phyloP scores from a whole-genome alignment of 148 eudicot genomes.

The Heliosperma pusillum region DNA sequence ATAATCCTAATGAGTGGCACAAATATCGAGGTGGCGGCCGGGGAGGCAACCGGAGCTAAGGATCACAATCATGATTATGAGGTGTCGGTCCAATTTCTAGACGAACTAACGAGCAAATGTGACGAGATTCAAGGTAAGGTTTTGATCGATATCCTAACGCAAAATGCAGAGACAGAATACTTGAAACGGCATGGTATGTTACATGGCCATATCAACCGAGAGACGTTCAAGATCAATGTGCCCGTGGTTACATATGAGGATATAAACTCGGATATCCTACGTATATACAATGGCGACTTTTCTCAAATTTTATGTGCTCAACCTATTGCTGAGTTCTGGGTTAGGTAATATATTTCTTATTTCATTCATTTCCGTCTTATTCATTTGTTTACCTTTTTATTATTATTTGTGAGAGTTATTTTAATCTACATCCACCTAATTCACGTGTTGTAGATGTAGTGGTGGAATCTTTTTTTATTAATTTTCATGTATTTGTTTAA shows the following conservation, averaged over 20 bases:
- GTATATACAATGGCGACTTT: slow-evolving; percentile 52
- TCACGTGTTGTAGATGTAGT: too few relatives aligned
- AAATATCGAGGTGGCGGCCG: too few relatives aligned
- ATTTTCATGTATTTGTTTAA: too few relatives aligned
- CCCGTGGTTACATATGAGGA: slow-evolving; percentile 53
- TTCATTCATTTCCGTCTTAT: too few relatives aligned
- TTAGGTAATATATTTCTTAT: slow-evolving; percentile 32
- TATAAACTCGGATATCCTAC: slow-evolving; percentile 44
- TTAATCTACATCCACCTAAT: too few relatives aligned
- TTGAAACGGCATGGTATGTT: slow-evolving; percentile 28
- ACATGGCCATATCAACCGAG: slow-evolving; percentile 30
- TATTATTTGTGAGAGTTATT: too few relatives aligned
- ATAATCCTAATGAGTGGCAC: too few relatives aligned
- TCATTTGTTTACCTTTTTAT: too few relatives aligned
- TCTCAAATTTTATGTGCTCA: slow-evolving; percentile 48
- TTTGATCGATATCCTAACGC: slow-evolving; percentile 44
- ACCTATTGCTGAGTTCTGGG: slow-evolving; percentile 52
- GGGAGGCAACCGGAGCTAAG: background rate
- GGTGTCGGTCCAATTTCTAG: slow-evolving; percentile 40
- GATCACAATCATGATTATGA: background rate
- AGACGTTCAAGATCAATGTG: slow-evolving; percentile 35
- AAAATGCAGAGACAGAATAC: slow-evolving; percentile 50
- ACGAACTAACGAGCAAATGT: slow-evolving; percentile 42
- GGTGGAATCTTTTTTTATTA: too few relatives aligned
- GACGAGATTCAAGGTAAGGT: slow-evolving; percentile 46